These are phyloP conservation scores for Hymenoscyphus fructigenus DNA, from an alignment of 2,329 filamentous ascomycete genomes.

Conservation along the genomic window DNA sequence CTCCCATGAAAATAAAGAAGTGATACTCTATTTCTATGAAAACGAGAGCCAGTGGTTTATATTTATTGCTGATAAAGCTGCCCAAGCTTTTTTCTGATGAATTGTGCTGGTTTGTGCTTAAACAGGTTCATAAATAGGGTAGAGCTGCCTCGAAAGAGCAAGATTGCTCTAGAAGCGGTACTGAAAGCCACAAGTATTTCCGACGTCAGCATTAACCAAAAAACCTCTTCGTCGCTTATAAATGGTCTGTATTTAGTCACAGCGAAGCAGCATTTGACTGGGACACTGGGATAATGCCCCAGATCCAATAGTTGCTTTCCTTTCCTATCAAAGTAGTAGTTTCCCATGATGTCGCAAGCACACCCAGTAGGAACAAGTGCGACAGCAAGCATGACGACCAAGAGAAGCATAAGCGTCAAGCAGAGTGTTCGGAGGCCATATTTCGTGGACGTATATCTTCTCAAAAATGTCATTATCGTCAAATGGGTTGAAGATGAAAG, in stretches of 20 bases:
- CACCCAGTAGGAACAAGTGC: background rate
- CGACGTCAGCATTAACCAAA: background rate
- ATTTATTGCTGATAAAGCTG: background rate
- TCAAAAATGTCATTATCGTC: background rate
- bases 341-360: background rate
- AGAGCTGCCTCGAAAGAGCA: background rate
- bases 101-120: background rate
- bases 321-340: background rate
- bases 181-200: background rate
- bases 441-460: background rate
- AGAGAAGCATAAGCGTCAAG: background rate
- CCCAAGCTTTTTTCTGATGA: background rate
- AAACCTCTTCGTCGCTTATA: background rate
- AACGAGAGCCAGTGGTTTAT: background rate
- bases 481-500: background rate
- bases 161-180: background rate
- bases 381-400: background rate
- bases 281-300: background rate
- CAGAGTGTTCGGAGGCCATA: background rate
- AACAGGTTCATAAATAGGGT: background rate
- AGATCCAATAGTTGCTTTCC: background rate
- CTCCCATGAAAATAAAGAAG: background rate
- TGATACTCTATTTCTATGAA: background rate
- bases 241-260: background rate
- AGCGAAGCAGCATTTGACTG: background rate